Conservation (phyloP, 768 basidiomycete species). For the Naganishia onofrii region DNA sequence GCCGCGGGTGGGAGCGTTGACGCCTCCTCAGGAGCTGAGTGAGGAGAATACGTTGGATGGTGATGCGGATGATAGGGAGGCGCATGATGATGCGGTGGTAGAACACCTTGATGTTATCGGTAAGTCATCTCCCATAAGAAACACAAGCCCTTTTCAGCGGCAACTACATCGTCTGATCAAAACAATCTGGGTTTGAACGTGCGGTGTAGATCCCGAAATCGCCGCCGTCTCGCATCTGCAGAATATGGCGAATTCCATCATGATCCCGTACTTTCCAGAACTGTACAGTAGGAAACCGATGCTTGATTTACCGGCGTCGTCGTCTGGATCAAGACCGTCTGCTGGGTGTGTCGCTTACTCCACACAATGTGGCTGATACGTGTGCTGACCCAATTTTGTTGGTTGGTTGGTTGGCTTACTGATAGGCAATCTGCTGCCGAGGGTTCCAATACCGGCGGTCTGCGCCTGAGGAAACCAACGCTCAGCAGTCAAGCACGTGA, state of each 20-base stretch:
- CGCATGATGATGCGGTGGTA: constrained; percentile 73
- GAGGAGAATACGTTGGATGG: constrained; percentile 33
- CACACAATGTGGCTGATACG: background rate
- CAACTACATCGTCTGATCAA: too few species aligned
- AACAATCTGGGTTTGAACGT: too few species aligned
- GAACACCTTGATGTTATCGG: constrained; percentile 80
- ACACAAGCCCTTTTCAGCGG: too few species aligned
- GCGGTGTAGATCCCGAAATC: constrained; percentile 64
- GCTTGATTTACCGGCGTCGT: constrained; percentile 57
- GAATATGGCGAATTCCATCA: constrained; percentile 74
- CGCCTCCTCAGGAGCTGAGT: background rate
- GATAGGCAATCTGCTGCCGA: constrained; percentile 48
- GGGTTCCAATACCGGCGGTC: background rate
- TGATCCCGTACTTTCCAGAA: constrained; percentile 66
- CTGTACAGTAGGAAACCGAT: constrained; percentile 71
- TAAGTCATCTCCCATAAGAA: constrained; percentile 39
- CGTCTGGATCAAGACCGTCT: constrained; percentile 31
- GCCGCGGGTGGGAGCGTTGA: background rate
- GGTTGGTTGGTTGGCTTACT: too few species aligned
- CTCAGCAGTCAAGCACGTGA: background rate
- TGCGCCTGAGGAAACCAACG: background rate
- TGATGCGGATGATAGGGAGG: constrained; percentile 29
- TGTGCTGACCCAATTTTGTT: constrained; percentile 15
- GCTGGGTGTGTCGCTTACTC: background rate
- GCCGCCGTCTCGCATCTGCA: constrained; percentile 65